Percentiles rank a stretch among this genome's conserved stretches.
phyloP scores from a whole-genome alignment of 768 basidiomycete species.

The Chalciporus chontae region DNA sequence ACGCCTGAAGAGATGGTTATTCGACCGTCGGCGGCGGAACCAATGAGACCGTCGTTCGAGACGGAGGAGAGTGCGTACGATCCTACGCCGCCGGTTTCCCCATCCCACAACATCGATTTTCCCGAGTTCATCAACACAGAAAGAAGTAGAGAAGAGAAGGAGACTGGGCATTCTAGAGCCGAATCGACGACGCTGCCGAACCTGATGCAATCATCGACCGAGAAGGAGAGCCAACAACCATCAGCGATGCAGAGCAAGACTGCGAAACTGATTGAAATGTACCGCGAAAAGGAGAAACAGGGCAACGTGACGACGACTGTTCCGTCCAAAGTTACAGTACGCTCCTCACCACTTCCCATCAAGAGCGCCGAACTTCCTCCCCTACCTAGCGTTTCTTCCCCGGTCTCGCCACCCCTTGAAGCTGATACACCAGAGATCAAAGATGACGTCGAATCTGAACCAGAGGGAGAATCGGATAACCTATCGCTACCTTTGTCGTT shows the following conservation, averaged over 20 bases:
- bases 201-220: background rate
- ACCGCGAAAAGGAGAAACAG: constrained; percentile 65
- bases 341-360: constrained; percentile 15
- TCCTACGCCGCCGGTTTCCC: constrained; percentile 28
- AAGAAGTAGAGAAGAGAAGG: constrained; percentile 20
- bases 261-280: constrained; percentile 81
- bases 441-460: constrained; percentile 28
- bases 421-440: constrained; percentile 25
- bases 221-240: constrained; percentile 11
- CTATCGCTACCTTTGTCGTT: constrained; percentile 35
- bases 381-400: constrained; percentile 13
- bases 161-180: constrained; percentile 22
- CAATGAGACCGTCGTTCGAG: constrained; percentile 32
- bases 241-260: constrained; percentile 53
- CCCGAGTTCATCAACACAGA: constrained; percentile 28
- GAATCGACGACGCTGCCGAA: constrained; percentile 30
- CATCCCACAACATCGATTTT: constrained; percentile 28
- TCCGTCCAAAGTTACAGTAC: constrained; percentile 36
- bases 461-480: constrained; percentile 10
- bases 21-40: constrained; percentile 16
- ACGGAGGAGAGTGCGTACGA: constrained; percentile 33
- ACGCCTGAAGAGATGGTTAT: constrained; percentile 18
- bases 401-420: constrained; percentile 12
- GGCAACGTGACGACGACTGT: background rate
- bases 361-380: constrained; percentile 10